Evolutionary conservation across 1,139 yeast genomes (phyloP).

Genomic region (Candida tropicalis): DNA sequence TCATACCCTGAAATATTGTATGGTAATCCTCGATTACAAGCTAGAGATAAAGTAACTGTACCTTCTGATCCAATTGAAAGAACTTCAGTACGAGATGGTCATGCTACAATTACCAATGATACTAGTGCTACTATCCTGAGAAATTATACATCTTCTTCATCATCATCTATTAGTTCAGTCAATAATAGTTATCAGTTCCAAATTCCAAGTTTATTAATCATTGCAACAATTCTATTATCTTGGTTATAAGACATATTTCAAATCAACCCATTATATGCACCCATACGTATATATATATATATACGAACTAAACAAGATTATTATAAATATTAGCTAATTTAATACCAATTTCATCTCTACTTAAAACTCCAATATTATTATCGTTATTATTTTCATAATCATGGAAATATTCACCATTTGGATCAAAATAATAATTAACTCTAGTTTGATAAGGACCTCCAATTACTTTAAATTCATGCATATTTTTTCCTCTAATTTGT

Average conservation of each 20-base stretch:
- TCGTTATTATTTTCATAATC: background rate
- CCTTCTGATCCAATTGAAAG: constrained; percentile 2
- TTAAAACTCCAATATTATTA: background rate
- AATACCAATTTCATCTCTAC: constrained; percentile 6
- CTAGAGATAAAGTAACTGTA: background rate
- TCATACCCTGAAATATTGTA: background rate
- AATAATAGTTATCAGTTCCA: constrained; percentile 1
- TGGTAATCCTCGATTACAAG: background rate
- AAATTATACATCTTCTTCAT: background rate
- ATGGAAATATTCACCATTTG: constrained; percentile 6
- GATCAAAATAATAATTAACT: constrained; percentile 3
- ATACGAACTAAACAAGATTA: background rate
- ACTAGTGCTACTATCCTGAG: too few species aligned
- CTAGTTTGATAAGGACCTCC: constrained; percentile 6
- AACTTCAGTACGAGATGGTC: background rate
- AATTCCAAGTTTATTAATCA: background rate
- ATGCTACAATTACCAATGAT: background rate
- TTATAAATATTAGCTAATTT: constrained; percentile 1
- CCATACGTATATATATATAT: background rate
- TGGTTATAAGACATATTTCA: background rate
- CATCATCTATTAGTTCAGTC: background rate
- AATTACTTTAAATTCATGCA: constrained; percentile 6
- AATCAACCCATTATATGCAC: background rate
- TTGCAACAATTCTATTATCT: background rate
- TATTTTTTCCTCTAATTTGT: background rate